These are phyloP conservation scores for Xylaria sp. DNA, from an alignment of 2,329 filamentous ascomycete species.

Conservation along the genomic window DNA sequence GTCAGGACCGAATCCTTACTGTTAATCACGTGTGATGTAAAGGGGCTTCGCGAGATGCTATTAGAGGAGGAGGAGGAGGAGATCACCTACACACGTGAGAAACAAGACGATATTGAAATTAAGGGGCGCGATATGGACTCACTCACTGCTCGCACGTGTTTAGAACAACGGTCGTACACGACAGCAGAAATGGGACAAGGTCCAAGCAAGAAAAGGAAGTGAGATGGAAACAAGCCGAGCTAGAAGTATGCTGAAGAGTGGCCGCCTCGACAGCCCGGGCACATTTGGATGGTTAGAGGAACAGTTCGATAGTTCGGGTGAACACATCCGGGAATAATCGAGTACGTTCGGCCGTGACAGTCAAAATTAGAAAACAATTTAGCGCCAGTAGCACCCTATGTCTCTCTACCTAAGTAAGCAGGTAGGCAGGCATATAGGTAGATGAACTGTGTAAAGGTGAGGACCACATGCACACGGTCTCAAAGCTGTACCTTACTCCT, in stretches of 20 bases:
- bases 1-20: slow-evolving; percentile 10
- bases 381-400: not conserved
- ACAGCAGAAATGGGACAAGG: slow-evolving; percentile 9
- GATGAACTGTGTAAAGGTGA: not conserved
- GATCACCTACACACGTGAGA: slow-evolving; percentile 17
- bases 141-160: not conserved
- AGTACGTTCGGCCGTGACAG: slow-evolving; percentile 9
- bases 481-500: slow-evolving; percentile 1
- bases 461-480: not conserved
- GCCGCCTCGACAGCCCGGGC: not conserved
- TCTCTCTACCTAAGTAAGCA: not conserved
- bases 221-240: slow-evolving; percentile 8
- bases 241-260: slow-evolving; percentile 1
- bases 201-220: not conserved
- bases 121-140: slow-evolving; percentile 20
- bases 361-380: slow-evolving; percentile 2
- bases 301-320: not conserved
- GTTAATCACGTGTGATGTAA: slow-evolving; percentile 19
- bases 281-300: not conserved
- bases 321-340: not conserved
- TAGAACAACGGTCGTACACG: not conserved
- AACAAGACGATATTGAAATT: slow-evolving; percentile 18
- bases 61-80: not conserved
- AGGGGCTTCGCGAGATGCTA: not conserved
- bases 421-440: not conserved